A percentile compares a stretch with the other conserved stretches of the same genome.
phyloP scores from a whole-genome alignment of 2,329 filamentous ascomycete genomes.

The Nothophoma quercina region DNA sequence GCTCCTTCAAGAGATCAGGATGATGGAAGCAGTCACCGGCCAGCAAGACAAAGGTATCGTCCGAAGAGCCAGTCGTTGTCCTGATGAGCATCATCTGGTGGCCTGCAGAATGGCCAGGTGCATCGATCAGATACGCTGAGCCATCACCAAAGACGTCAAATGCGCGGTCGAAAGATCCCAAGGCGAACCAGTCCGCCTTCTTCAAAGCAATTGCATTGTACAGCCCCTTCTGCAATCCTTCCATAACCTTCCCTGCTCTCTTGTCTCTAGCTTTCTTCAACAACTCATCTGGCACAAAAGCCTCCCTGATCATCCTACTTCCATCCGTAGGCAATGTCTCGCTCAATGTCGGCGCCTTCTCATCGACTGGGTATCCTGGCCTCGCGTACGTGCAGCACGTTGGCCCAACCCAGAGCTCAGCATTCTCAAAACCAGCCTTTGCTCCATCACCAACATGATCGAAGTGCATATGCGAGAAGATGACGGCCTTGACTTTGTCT shows the following conservation, averaged over 20 bases:
- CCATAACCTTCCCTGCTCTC: constrained; percentile 34
- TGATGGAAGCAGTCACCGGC: constrained; percentile 46
- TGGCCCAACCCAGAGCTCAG: constrained; percentile 52
- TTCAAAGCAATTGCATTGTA: constrained; percentile 40
- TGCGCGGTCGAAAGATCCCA: constrained; percentile 52
- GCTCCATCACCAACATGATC: constrained; percentile 52
- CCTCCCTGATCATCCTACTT: constrained; percentile 53
- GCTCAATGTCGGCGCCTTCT: constrained; percentile 43
- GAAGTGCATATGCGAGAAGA: constrained; percentile 52
- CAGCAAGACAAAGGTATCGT: constrained; percentile 38
- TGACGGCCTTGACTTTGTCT: constrained; percentile 51
- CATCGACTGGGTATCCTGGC: constrained; percentile 38
- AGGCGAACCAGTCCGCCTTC: constrained; percentile 47
- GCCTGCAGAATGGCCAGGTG: constrained; percentile 61
- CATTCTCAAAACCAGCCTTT: constrained; percentile 44
- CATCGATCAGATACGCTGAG: constrained; percentile 58
- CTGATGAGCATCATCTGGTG: constrained; percentile 55
- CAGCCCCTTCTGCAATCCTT: constrained; percentile 32
- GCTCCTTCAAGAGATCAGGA: constrained; percentile 36
- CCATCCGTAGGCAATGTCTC: constrained; percentile 54
- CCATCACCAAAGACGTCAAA: constrained; percentile 60
- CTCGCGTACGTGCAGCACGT: constrained; percentile 42
- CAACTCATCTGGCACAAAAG: constrained; percentile 39
- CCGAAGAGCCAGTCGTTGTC: constrained; percentile 17
- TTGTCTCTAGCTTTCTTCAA: constrained; percentile 31